Evolutionary conservation across 495 filamentous ascomycete genomes (phyloP), one percentile per base, ranked within the genome.

Genomic region (Darksidea phi): DNA sequence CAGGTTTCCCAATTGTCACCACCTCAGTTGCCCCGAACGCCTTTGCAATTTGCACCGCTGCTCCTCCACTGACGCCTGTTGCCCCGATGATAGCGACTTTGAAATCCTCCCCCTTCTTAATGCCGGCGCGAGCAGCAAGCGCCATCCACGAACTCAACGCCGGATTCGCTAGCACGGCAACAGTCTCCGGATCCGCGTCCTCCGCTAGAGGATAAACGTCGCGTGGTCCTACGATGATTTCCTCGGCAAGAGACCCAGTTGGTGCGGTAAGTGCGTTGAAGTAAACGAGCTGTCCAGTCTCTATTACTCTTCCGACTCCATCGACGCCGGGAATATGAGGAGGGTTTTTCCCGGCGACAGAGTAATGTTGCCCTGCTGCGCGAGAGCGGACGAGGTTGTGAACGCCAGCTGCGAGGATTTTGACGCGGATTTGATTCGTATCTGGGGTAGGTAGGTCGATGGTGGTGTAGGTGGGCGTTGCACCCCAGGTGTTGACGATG

Each of bases 81-180:
- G 71, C 78, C 48, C 78, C 78, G 26, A 78, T 26, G 48, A 80
- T 75, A 20, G 76, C 67, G 36, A 72, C 71, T 12, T 69, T 74
- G 63, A 76, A 78, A 34, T 71, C 63, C 32, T 54, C 26, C n/a
- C 43, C 43, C n/a, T 34, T 20, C 25, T 67, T 67, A 0, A 77
- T 54, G 24, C 70, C 65, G 1, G 42, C 58, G 21, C 77, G 76
- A n/a, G 70, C 61, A 10, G 66, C 70, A 11, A 81, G 64, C 10
- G 69, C 69, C 71, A 73, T 71, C 69, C 77, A 80, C 23, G 71
- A 73, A 36, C 72, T 75, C 71, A 78, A 70, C 23, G 69, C 76
- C 1, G 78, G 77, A 57, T 81, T 82, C 25, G 76, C 68, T 23
- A 75, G 60, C 8, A 70, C 78, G 2, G 79, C 79, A 12, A 75